Percentiles rank a stretch among this genome's conserved stretches.
Evolutionary conservation across 768 basidiomycete genomes (phyloP).

Genomic region (Cystobasidium tubakii): DNA sequence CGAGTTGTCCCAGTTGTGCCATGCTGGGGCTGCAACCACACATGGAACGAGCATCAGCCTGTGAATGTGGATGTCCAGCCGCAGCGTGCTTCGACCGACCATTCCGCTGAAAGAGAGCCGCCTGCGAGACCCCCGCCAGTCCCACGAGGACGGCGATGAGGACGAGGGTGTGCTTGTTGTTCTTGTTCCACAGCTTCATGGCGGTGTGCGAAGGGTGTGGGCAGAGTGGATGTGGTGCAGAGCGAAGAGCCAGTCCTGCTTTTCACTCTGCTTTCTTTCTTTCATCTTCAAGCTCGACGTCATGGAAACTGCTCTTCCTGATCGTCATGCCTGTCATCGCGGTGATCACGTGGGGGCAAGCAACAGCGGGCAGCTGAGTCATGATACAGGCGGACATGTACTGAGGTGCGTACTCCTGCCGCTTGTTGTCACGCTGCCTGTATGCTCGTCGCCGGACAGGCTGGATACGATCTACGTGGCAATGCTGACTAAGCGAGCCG

Average conservation of each 20-base stretch:
- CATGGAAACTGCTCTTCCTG: background rate
- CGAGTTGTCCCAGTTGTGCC: conserved; percentile 58
- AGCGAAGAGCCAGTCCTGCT: background rate
- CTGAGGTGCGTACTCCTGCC: no score
- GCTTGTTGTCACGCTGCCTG: no score
- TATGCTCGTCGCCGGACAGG: no score
- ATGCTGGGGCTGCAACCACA: conserved; percentile 27
- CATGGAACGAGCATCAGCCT: background rate
- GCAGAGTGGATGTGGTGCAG: background rate
- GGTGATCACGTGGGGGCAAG: background rate
- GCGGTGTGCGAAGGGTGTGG: background rate
- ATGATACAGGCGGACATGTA: no score
- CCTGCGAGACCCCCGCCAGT: conserved; percentile 10
- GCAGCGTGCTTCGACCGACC: no score
- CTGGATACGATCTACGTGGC: no score
- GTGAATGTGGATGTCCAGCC: background rate
- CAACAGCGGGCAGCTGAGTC: no score
- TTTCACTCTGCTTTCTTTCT: background rate
- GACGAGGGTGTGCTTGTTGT: conserved; percentile 12
- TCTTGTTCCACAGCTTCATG: conserved; percentile 1
- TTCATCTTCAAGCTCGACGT: background rate
- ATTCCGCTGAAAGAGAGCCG: conserved; percentile 27
- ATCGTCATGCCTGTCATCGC: conserved; percentile 2
- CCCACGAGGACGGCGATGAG: conserved; percentile 8
- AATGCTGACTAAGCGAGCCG: background rate